Conservation (phyloP, 2,329 filamentous ascomycete species). For the Grosmannia serpens region DNA sequence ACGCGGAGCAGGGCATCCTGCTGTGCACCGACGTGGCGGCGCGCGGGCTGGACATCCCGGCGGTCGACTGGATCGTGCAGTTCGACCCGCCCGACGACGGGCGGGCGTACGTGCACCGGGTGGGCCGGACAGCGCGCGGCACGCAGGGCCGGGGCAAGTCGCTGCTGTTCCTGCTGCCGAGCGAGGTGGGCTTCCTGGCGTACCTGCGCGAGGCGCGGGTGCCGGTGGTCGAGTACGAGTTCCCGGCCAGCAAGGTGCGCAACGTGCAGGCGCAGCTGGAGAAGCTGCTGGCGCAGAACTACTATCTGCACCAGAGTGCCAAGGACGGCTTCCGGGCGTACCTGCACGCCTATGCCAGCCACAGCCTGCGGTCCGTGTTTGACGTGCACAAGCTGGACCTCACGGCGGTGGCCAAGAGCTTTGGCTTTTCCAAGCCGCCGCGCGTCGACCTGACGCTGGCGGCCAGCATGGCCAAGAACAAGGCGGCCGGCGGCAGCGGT, state of each 20-base stretch:
- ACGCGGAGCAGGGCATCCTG: slow-evolving; percentile 67
- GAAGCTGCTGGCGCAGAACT: slow-evolving; percentile 88
- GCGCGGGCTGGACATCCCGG: slow-evolving; percentile 83
- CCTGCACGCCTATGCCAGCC: slow-evolving; percentile 87
- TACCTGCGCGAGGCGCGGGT: slow-evolving; percentile 87
- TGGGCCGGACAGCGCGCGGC: slow-evolving; percentile 86
- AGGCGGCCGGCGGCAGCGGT: slow-evolving; percentile 44
- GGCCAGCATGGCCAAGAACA: slow-evolving; percentile 62
- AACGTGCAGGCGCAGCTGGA: slow-evolving; percentile 87
- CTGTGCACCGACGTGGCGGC: slow-evolving; percentile 97
- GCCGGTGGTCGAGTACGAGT: slow-evolving; percentile 91
- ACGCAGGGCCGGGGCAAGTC: slow-evolving; percentile 73
- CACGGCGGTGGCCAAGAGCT: slow-evolving; percentile 73
- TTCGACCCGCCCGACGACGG: slow-evolving; percentile 91
- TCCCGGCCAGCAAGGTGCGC: slow-evolving; percentile 82
- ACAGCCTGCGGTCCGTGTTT: slow-evolving; percentile 71
- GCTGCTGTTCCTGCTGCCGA: slow-evolving; percentile 86
- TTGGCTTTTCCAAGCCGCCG: slow-evolving; percentile 68
- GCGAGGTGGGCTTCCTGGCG: slow-evolving; percentile 82
- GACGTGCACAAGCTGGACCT: slow-evolving; percentile 74
- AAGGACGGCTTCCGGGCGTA: slow-evolving; percentile 79
- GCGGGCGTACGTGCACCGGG: slow-evolving; percentile 87
- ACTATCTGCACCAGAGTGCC: slow-evolving; percentile 84
- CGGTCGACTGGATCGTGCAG: slow-evolving; percentile 93
- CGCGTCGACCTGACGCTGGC: slow-evolving; percentile 69